Evolutionary conservation across 2,329 filamentous ascomycete species (phyloP).

Genomic region (Fusarium nodosum): DNA sequence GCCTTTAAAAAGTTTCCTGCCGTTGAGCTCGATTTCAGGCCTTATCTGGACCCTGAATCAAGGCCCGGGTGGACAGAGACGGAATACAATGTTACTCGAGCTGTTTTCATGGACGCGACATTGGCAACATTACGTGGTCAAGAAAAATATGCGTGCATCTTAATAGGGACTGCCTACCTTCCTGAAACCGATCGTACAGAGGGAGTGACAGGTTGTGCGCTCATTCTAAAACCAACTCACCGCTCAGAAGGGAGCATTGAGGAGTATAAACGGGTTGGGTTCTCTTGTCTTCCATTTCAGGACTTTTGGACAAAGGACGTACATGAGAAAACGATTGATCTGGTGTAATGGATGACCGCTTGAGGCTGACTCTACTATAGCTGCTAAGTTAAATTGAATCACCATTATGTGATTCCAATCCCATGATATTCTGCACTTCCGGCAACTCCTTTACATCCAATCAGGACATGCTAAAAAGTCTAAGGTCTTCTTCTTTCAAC

Average conservation of each 20-base stretch:
- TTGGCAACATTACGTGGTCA: fast-evolving
- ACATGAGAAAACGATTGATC: background rate
- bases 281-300: background rate
- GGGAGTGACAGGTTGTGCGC: background rate
- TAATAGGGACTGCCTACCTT: background rate
- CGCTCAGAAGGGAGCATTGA: background rate
- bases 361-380: no score
- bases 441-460: no score
- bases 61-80: background rate
- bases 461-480: no score
- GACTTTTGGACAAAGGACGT: background rate
- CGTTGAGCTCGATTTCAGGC: fast-evolving
- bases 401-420: no score
- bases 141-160: background rate
- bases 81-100: background rate
- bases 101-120: background rate
- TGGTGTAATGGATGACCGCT: background rate
- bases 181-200: no score
- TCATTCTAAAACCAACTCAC: background rate
- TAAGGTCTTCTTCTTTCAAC: no score
- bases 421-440: no score
- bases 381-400: no score
- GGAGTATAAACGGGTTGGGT: background rate
- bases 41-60: no score
- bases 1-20: fast-evolving